Conservation (phyloP, 2,329 filamentous ascomycete genomes). For the Ascochyta pisi region DNA sequence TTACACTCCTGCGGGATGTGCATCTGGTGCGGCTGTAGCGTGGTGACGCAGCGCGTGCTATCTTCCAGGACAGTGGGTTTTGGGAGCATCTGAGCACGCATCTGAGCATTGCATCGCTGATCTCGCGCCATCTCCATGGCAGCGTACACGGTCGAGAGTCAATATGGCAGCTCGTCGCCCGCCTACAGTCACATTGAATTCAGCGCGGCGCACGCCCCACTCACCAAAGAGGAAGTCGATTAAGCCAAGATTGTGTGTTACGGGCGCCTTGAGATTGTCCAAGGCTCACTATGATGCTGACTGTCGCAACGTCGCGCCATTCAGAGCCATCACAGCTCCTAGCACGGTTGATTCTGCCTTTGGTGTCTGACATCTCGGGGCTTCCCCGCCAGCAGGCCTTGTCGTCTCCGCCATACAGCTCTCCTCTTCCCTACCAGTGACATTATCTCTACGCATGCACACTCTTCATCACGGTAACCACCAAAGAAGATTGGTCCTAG, state of each 20-base stretch:
- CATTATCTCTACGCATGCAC: not conserved
- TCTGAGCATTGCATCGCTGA: not conserved
- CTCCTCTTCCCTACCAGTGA: not conserved
- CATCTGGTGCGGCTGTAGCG: conserved; percentile 14
- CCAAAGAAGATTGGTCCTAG: not conserved
- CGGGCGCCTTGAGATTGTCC: conserved; percentile 4
- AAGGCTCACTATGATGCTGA: conserved; percentile 10
- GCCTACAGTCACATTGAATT: not conserved
- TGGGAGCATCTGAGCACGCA: not conserved
- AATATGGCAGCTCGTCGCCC: not conserved
- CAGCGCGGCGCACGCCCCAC: not conserved
- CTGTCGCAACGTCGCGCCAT: conserved; percentile 1
- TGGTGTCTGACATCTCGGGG: not conserved
- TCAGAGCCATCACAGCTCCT: not conserved
- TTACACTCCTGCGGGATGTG: not conserved
- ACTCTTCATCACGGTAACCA: not conserved
- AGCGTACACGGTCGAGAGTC: not conserved
- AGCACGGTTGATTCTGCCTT: not conserved
- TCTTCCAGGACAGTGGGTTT: conserved; percentile 3
- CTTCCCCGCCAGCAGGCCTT: not conserved
- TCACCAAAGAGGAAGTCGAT: conserved; percentile 7
- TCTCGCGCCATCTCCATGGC: not conserved
- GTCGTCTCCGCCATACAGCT: not conserved
- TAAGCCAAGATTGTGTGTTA: not conserved
- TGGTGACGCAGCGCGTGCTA: conserved; percentile 4